Base-by-base conservation (phyloP, 2,329 filamentous ascomycete species). In the Ophiostoma perfectum region DNA sequence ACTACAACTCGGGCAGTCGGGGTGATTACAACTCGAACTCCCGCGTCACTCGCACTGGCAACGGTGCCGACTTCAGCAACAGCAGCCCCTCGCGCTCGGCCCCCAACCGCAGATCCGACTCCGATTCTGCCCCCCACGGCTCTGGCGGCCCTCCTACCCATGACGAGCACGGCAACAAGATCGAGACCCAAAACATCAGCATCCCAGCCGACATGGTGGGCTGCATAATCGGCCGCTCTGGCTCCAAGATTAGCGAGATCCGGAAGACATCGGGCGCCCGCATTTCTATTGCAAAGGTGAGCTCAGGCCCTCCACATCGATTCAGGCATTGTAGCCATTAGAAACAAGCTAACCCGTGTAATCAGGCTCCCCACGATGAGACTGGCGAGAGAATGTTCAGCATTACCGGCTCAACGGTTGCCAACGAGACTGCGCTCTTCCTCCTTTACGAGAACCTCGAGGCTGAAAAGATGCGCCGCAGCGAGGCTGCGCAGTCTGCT, bases 141-240 rank as follows among this genome's bases (percentile, higher is more conserved):
- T 92, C 91, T 60, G 93, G 93, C 71, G 91, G 91, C 68, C 92
- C 91, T 60, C 93, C 92, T 36, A 92, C 92, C 62, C 91, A 96
- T 76, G 93, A 95, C 71, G 94, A 98, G 80, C 96, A 98, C 72
- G 95, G 95, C 71, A 95, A 98, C 78, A 94, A 97, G 79, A 91
- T 98, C 71, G 94, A 97, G 80, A 99, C 95, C 1, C 95, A 99
- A 78, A 99, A 99, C 82, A 99, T 99, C 81, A 97, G 93, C 83
- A 99, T 99, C 75, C 95, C 95, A 39, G 93, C 95, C 64, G 95
- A 99, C 82, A 99, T 99, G 95, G 95, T 99, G 78, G 95, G 95
- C 74, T 99, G 95, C 81, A 99, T 99, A 81, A 99, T 99, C 78
- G 95, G 95, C 73, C 90, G 93, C 72, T 92, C 86, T 67, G 95